Evolutionary conservation across 352 stramenopile genomes (phyloP).

Genomic region (Phytophthora sansomeana): DNA sequence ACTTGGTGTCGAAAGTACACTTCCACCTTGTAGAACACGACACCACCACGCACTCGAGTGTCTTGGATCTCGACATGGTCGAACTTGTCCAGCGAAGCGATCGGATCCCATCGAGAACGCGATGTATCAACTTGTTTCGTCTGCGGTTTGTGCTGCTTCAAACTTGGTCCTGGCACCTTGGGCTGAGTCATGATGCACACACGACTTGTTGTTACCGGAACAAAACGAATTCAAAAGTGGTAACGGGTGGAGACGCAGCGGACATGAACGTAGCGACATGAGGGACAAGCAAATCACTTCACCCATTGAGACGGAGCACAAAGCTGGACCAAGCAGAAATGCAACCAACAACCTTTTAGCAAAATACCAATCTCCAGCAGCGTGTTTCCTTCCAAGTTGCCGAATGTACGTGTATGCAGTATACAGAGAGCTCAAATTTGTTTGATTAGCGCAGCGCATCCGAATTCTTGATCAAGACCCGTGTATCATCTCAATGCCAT

Average conservation of each 20-base stretch:
- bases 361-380: background rate
- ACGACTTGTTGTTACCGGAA: background rate
- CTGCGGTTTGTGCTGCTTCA: background rate
- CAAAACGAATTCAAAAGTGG: slow-evolving; percentile 3
- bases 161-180: background rate
- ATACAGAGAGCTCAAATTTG: too few relatives aligned
- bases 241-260: background rate
- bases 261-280: background rate
- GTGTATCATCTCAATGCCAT: too few relatives aligned
- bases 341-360: background rate
- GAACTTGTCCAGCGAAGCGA: slow-evolving; percentile 38
- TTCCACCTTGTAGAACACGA: slow-evolving; percentile 54
- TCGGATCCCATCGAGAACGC: slow-evolving; percentile 7
- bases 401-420: too few relatives aligned
- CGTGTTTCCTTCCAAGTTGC: background rate
- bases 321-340: background rate
- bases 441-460: too few relatives aligned
- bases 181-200: background rate
- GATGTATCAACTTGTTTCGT: background rate
- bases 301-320: background rate
- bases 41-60: slow-evolving; percentile 36
- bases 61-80: slow-evolving; percentile 46
- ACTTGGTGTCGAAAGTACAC: slow-evolving; percentile 55
- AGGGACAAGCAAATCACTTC: slow-evolving; percentile 1
- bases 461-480: too few relatives aligned